Evolutionary conservation across 2,329 filamentous ascomycete genomes (phyloP), one percentile per base, ranked within the genome.

Genomic region (Trichothecium sympodiale): DNA sequence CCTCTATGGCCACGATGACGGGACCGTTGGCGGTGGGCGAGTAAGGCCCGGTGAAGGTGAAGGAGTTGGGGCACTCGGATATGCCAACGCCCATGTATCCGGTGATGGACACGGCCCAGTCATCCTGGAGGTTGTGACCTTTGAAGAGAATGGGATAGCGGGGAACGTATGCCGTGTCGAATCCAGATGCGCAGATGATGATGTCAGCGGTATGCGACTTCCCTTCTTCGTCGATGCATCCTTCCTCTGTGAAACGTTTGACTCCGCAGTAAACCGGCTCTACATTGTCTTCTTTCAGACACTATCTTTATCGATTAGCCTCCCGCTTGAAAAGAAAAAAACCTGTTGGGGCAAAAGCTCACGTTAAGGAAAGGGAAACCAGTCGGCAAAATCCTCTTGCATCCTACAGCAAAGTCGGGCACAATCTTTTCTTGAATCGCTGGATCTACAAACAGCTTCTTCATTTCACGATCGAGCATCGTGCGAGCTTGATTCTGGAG

Each of bases 121-220:
- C 42, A 17, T 55, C 49, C 12, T 48, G 44, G 9, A 57, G 46
- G 34, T 44, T 45, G 33, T 44, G 39, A 17, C 49, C 51, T 3
- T 52, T 49, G 4, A 69, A 68, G 7, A 57, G 53, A 9, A 77
- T 60, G 16, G 59, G 59, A 29, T 75, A 55, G 3, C 45, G 43
- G 13, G 53, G 51, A 12, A 38, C 38, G 41, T 49, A 54, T 3
- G 47, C 44, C 1, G 46, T 38, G 36, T 50, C 46, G 35, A 51
- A 47, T 29, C 46, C 47, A 9, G 46, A 47, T 17, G 45, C 46
- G 32, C 45, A 48, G 27, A 48, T 43, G 26, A 49, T 36, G 3
- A 43, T 17, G 33, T 48, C 43, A 8, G 43, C 38, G 15, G 18
- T 28, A 29, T 36, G 17, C n/a, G 16, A 16, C 9, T 27, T 13